phyloP scores from a whole-genome alignment of 2,329 filamentous ascomycete genomes.

The Talaromyces islandicus region DNA sequence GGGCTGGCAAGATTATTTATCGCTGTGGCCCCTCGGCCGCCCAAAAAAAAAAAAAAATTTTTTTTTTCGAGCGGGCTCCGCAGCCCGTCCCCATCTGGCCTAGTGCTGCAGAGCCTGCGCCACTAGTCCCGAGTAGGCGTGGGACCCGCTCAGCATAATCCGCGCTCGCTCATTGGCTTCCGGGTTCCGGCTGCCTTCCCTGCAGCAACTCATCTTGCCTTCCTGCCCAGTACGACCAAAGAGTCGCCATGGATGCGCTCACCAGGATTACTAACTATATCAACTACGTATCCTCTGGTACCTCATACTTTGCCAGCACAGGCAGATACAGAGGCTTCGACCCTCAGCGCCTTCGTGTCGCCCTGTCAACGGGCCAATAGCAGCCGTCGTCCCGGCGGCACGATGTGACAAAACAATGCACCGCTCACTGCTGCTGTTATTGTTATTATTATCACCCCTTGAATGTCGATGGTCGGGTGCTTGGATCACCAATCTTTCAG shows the following conservation, averaged over 20 bases:
- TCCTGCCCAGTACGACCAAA: not conserved
- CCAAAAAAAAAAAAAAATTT: slow-evolving; percentile 10
- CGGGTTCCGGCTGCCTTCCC: not conserved
- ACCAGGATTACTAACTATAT: not conserved
- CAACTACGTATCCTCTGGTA: not conserved
- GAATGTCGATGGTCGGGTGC: not conserved
- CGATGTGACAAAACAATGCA: slow-evolving; percentile 10
- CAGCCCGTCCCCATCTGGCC: slow-evolving; percentile 16
- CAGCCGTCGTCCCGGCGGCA: slow-evolving; percentile 7
- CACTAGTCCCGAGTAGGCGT: slow-evolving; percentile 5
- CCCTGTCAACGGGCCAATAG: slow-evolving; percentile 1
- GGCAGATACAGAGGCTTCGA: not conserved
- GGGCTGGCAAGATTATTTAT: slow-evolving; percentile 29
- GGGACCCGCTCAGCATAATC: slow-evolving; percentile 1
- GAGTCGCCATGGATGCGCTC: not conserved
- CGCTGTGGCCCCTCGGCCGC: slow-evolving; percentile 23
- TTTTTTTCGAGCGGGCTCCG: slow-evolving; percentile 19
- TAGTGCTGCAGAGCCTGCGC: slow-evolving; percentile 12
- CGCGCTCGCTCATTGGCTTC: not conserved
- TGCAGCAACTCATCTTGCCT: not conserved
- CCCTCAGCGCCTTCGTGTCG: not conserved
- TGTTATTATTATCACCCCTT: not conserved
- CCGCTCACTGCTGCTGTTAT: not conserved
- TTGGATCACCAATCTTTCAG: not conserved
- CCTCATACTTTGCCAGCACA: not conserved